Percentiles rank a stretch among this genome's conserved stretches.
Conservation (phyloP, 306 rosid species). For the Prunus kanzakura region DNA sequence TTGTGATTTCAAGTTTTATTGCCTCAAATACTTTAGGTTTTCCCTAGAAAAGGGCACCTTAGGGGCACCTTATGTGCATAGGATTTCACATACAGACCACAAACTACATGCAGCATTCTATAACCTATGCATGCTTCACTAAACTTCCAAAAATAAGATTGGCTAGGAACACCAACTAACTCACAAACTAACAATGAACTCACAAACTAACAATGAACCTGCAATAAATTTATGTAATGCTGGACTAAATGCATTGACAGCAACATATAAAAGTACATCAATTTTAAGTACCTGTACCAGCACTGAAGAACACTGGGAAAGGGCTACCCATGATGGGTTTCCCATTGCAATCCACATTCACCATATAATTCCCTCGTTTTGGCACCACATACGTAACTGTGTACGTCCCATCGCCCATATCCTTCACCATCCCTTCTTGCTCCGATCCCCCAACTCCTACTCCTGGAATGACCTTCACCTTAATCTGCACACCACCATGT, state of each 20-base stretch:
- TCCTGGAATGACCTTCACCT: constrained; percentile 78
- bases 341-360: constrained; percentile 81
- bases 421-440: constrained; percentile 92
- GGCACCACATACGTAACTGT: constrained; percentile 92
- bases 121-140: background rate
- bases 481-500: constrained; percentile 65
- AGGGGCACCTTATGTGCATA: background rate
- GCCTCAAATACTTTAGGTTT: background rate
- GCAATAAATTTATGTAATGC: background rate
- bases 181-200: background rate
- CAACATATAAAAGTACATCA: background rate
- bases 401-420: constrained; percentile 90
- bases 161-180: background rate
- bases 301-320: constrained; percentile 97
- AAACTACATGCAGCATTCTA: background rate
- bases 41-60: background rate
- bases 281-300: constrained; percentile 83
- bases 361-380: constrained; percentile 97
- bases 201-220: no score
- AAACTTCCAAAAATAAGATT: background rate
- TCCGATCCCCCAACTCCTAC: constrained; percentile 96
- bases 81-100: background rate
- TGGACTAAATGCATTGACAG: background rate
- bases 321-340: constrained; percentile 96
- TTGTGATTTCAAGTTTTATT: background rate